Conservation (phyloP, 2,329 filamentous ascomycete genomes). For the Rosellinia necatrix region DNA sequence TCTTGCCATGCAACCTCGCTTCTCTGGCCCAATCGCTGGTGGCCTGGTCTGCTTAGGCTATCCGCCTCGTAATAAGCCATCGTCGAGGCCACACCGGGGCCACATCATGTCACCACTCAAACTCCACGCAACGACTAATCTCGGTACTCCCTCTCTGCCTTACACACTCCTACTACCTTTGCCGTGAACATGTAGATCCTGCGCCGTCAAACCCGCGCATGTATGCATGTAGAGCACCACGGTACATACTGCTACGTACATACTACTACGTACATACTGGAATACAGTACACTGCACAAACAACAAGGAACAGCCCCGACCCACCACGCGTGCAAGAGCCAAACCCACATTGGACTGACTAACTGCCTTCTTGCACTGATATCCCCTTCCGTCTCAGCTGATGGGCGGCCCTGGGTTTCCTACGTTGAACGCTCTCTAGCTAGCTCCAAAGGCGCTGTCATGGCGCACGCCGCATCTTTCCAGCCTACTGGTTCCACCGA, state of each 20-base stretch:
- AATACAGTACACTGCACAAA: background rate
- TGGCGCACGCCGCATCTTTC: constrained; percentile 20
- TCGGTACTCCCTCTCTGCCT: too few relatives aligned
- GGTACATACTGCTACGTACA: background rate
- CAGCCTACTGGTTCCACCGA: constrained; percentile 25
- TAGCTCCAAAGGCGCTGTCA: constrained; percentile 11
- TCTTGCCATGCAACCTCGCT: constrained; percentile 36
- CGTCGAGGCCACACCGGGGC: constrained; percentile 11
- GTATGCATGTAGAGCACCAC: too few relatives aligned
- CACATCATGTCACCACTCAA: constrained; percentile 5
- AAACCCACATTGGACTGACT: constrained; percentile 13
- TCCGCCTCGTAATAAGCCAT: constrained; percentile 11
- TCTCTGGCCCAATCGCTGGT: constrained; percentile 35
- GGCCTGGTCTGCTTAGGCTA: constrained; percentile 19
- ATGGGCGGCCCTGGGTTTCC: constrained; percentile 14
- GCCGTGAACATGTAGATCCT: too few relatives aligned
- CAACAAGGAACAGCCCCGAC: constrained; percentile 4
- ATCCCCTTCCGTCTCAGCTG: constrained; percentile 14
- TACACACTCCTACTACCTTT: too few relatives aligned
- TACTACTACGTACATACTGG: background rate
- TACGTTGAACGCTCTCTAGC: constrained; percentile 8
- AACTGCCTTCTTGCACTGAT: background rate
- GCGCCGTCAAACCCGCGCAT: too few relatives aligned
- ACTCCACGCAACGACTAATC: too few relatives aligned
- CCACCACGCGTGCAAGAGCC: constrained; percentile 6